Percentiles rank a stretch among this genome's conserved stretches.
Conservation (phyloP, 805 yeast genomes). For the Sugiyamaella marilandica region DNA sequence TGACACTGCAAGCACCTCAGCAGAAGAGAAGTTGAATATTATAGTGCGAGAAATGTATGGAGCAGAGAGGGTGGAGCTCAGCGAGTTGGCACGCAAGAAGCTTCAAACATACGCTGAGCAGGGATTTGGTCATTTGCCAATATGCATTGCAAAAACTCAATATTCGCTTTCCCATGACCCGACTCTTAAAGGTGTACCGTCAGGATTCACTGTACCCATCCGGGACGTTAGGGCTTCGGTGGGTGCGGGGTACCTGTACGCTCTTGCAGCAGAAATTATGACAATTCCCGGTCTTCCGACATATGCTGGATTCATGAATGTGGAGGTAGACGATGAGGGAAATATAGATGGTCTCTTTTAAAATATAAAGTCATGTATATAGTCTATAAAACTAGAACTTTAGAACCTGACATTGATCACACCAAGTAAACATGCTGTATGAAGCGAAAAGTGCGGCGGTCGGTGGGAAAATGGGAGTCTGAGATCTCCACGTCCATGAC, state of each 20-base stretch:
- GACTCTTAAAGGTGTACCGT: slow-evolving; percentile 87
- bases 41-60: slow-evolving; percentile 92
- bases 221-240: slow-evolving; percentile 90
- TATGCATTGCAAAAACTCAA: slow-evolving; percentile 97
- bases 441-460: too few relatives aligned
- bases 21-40: slow-evolving; percentile 71
- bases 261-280: slow-evolving; percentile 94
- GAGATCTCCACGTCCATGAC: too few relatives aligned
- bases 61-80: slow-evolving; percentile 75
- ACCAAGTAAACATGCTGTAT: too few relatives aligned
- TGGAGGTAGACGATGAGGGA: slow-evolving; percentile 85
- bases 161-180: slow-evolving; percentile 95
- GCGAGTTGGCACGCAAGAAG: slow-evolving; percentile 75
- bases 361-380: slow-evolving; percentile 2
- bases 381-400: neutral
- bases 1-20: slow-evolving; percentile 57
- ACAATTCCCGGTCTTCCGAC: slow-evolving; percentile 97
- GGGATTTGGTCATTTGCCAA: slow-evolving; percentile 87
- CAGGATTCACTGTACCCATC: slow-evolving; percentile 89
- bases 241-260: slow-evolving; percentile 96
- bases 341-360: slow-evolving; percentile 90
- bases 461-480: too few relatives aligned
- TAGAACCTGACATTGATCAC: too few relatives aligned
- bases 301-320: slow-evolving; percentile 94
- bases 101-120: slow-evolving; percentile 76